Evolutionary conservation across 2,329 filamentous ascomycete genomes (phyloP).

Genomic region (Aspergillus neotritici): DNA sequence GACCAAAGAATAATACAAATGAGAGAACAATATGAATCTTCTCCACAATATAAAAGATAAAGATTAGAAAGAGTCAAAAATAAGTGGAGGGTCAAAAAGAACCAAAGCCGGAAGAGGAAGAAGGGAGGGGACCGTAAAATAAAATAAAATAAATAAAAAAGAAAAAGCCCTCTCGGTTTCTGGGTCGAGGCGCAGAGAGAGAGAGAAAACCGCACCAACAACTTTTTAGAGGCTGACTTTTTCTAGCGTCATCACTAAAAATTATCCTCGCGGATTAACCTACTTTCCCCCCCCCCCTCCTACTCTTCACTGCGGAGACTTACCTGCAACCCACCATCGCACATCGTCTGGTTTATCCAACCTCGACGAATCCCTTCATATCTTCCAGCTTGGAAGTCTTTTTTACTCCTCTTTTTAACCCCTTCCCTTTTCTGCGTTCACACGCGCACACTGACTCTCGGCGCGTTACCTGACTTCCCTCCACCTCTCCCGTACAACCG

Average conservation of each 20-base stretch:
- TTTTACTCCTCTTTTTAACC: constrained; percentile 9
- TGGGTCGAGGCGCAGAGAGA: constrained; percentile 15
- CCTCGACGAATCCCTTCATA: constrained; percentile 13
- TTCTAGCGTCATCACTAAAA: constrained; percentile 41
- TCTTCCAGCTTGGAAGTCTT: constrained; percentile 18
- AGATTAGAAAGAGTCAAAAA: neutral
- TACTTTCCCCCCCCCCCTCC: constrained; percentile 23
- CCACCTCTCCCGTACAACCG: constrained; percentile 29
- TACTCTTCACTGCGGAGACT: constrained; percentile 22
- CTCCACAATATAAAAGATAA: too few relatives aligned
- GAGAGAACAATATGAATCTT: too few relatives aligned
- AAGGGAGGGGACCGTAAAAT: neutral
- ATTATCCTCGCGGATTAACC: constrained; percentile 37
- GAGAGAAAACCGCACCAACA: constrained; percentile 21
- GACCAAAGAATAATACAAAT: too few relatives aligned
- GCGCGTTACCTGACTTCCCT: constrained; percentile 35
- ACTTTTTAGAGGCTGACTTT: constrained; percentile 33
- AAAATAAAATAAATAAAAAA: constrained; percentile 1
- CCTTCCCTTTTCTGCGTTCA: constrained; percentile 16
- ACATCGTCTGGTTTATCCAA: constrained; percentile 15
- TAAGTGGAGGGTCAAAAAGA: neutral
- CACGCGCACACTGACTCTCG: constrained; percentile 36
- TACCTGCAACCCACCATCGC: constrained; percentile 16
- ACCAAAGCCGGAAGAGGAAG: neutral
- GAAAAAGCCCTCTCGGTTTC: constrained; percentile 17